Conservation (phyloP, 2,329 filamentous ascomycete species). For the Stenocarpella maydis region DNA sequence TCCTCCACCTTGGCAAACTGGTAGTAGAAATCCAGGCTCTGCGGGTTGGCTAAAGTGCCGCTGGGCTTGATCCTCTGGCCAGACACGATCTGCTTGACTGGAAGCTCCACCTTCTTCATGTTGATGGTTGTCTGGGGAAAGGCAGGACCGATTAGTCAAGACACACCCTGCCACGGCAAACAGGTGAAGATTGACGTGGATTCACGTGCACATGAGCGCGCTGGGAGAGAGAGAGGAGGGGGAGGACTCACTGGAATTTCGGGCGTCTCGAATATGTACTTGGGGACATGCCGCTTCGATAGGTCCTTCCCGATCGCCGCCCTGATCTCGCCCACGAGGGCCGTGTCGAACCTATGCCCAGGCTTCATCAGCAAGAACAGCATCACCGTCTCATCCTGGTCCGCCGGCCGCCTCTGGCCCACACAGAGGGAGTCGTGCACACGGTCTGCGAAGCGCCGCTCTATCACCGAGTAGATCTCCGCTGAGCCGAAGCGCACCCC, state of each 20-base stretch:
- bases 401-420: slow-evolving; percentile 72
- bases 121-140: slow-evolving; percentile 75
- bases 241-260: slow-evolving; percentile 75
- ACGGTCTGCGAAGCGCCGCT: slow-evolving; percentile 67
- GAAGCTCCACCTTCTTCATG: slow-evolving; percentile 84
- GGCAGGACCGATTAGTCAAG: not conserved
- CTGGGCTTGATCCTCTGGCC: slow-evolving; percentile 78
- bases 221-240: not conserved
- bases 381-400: slow-evolving; percentile 63
- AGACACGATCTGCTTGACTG: slow-evolving; percentile 84
- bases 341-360: slow-evolving; percentile 61
- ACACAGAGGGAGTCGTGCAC: slow-evolving; percentile 81
- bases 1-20: slow-evolving; percentile 78
- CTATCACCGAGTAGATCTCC: slow-evolving; percentile 80
- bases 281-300: slow-evolving; percentile 79
- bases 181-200: not conserved
- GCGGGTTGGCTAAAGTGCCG: slow-evolving; percentile 79
- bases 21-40: slow-evolving; percentile 80
- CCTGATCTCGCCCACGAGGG: slow-evolving; percentile 67
- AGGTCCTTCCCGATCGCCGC: slow-evolving; percentile 70
- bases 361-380: slow-evolving; percentile 65
- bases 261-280: slow-evolving; percentile 79
- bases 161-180: not conserved
- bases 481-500: slow-evolving; percentile 82
- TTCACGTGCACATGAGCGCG: not conserved